A percentile compares a stretch with the other conserved stretches of the same genome.
Conservation (phyloP, 768 basidiomycete species). For the Psilocybe tampanensis region DNA sequence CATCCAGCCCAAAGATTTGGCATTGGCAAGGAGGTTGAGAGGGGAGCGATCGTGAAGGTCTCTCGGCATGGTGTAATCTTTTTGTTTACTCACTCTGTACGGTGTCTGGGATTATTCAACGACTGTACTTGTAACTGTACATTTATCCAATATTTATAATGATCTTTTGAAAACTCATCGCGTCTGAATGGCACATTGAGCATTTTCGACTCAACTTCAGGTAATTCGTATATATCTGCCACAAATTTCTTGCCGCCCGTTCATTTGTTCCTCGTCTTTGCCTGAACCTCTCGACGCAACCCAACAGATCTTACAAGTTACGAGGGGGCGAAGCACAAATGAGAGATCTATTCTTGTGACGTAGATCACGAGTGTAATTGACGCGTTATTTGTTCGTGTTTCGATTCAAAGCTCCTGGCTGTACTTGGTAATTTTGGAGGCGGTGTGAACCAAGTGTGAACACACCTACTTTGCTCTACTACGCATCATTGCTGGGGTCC, state of each 20-base stretch:
- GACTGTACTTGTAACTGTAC: conserved; percentile 17
- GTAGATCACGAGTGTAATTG: background rate
- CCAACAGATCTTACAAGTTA: too few relatives aligned
- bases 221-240: too few relatives aligned
- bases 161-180: background rate
- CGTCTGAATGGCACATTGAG: too few relatives aligned
- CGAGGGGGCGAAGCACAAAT: too few relatives aligned
- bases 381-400: conserved; percentile 28
- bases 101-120: background rate
- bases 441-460: background rate
- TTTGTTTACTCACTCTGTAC: conserved; percentile 10
- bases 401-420: conserved; percentile 4
- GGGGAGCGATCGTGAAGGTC: conserved; percentile 35
- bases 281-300: too few relatives aligned
- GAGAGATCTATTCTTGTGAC: too few relatives aligned
- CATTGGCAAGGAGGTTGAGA: conserved; percentile 43
- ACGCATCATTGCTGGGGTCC: background rate
- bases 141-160: conserved; percentile 3
- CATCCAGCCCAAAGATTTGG: conserved; percentile 66
- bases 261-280: too few relatives aligned
- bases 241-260: too few relatives aligned
- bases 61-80: conserved; percentile 7
- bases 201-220: too few relatives aligned
- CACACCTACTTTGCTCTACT: background rate
- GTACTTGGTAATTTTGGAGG: background rate